These are phyloP conservation scores for Termitomyces sp. DNA, from an alignment of 768 basidiomycete species.

Conservation along the genomic window DNA sequence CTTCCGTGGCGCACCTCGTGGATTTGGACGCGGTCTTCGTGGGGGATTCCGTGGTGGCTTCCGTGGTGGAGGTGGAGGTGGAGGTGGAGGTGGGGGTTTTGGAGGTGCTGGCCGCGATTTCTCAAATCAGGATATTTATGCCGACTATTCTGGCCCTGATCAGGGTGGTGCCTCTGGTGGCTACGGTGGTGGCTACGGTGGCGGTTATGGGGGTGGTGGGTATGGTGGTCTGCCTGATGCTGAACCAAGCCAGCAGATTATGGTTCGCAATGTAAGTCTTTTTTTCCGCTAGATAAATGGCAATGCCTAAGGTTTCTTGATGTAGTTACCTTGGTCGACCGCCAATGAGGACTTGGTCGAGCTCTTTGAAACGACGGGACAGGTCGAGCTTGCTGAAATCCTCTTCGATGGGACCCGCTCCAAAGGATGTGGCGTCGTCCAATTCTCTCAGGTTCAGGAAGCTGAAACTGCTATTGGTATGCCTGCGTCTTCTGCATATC, in stretches of 20 bases:
- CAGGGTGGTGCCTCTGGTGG: slow-evolving; percentile 47
- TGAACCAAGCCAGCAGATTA: slow-evolving; percentile 94
- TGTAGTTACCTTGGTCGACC: slow-evolving; percentile 95
- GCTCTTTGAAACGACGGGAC: slow-evolving; percentile 95
- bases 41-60: slow-evolving; percentile 51
- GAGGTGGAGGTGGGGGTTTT: slow-evolving; percentile 47
- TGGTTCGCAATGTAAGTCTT: slow-evolving; percentile 93
- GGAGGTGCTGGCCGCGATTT: slow-evolving; percentile 67
- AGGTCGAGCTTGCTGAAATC: slow-evolving; percentile 93
- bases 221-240: slow-evolving; percentile 41
- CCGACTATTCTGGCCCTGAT: slow-evolving; percentile 90
- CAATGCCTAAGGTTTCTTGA: not conserved
- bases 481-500: slow-evolving; percentile 16
- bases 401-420: slow-evolving; percentile 89
- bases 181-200: slow-evolving; percentile 28
- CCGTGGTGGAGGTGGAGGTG: slow-evolving; percentile 52
- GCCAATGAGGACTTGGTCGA: slow-evolving; percentile 98
- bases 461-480: slow-evolving; percentile 92
- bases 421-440: slow-evolving; percentile 94
- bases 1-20: slow-evolving; percentile 35
- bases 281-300: not conserved
- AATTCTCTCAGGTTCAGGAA: slow-evolving; percentile 83
- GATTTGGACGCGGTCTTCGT: slow-evolving; percentile 34
- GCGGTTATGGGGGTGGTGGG: slow-evolving; percentile 28
- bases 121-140: slow-evolving; percentile 87